A percentile compares a stretch with the other conserved stretches of the same genome.
Conservation (phyloP, 192 early-diverging fungal genomes). For the Entophlyctis luteolus region DNA sequence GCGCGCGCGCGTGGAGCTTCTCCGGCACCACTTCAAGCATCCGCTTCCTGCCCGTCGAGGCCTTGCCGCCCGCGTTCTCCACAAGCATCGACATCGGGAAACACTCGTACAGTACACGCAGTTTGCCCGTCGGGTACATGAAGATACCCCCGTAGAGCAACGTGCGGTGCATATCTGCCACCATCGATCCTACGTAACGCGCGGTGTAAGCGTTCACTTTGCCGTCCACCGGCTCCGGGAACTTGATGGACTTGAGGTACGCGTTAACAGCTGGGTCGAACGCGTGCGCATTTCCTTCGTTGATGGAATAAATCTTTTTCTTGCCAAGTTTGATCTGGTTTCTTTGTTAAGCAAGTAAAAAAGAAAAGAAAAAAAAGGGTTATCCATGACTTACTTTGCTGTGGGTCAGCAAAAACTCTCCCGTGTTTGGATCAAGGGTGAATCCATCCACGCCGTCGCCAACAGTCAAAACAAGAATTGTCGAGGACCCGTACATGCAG, state of each 20-base stretch:
- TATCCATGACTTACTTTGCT: slow-evolving; percentile 60
- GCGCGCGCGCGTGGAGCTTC: slow-evolving; percentile 83
- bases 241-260: slow-evolving; percentile 89
- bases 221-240: slow-evolving; percentile 62
- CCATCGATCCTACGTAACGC: slow-evolving; percentile 77
- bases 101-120: slow-evolving; percentile 94
- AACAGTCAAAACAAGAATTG: slow-evolving; percentile 52
- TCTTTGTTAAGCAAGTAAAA: neutral
- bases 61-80: slow-evolving; percentile 94
- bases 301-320: slow-evolving; percentile 96
- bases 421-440: slow-evolving; percentile 93
- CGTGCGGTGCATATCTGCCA: slow-evolving; percentile 74
- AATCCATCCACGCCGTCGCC: slow-evolving; percentile 86
- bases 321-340: slow-evolving; percentile 50
- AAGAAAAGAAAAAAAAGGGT: neutral
- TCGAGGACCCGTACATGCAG: slow-evolving; percentile 95
- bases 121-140: slow-evolving; percentile 87
- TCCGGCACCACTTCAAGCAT: slow-evolving; percentile 85
- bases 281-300: slow-evolving; percentile 92
- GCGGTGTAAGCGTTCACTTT: slow-evolving; percentile 37
- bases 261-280: slow-evolving; percentile 82
- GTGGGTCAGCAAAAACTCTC: slow-evolving; percentile 98
- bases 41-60: slow-evolving; percentile 74
- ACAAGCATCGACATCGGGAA: slow-evolving; percentile 96
- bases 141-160: slow-evolving; percentile 86